Percentiles rank a stretch among this genome's conserved stretches.
Evolutionary conservation across 176 grass and related monocot species (phyloP).

Genomic region (Tillandsia fasciculata): DNA sequence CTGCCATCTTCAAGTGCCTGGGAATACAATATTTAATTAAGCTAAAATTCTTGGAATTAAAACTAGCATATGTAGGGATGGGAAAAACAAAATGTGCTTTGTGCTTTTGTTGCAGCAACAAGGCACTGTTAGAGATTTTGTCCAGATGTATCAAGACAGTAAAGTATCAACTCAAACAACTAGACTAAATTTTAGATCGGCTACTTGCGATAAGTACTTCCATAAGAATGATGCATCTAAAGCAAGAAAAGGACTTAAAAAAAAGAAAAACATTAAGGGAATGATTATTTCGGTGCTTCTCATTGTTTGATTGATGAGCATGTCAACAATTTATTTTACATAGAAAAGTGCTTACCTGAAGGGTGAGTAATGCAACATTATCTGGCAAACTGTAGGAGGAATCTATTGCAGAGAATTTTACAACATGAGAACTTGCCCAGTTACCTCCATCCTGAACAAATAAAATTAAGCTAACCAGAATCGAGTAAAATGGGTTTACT

Average conservation of each 20-base stretch:
- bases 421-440: constrained; percentile 64
- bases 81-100: no score
- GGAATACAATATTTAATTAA: constrained; percentile 1
- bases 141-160: no score
- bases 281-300: no score
- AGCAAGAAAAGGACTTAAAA: no score
- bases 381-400: constrained; percentile 81
- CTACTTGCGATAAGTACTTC: no score
- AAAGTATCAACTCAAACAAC: no score
- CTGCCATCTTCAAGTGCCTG: constrained; percentile 81
- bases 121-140: no score
- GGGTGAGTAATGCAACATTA: constrained; percentile 87
- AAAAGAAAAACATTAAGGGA: no score
- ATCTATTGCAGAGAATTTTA: constrained; percentile 75
- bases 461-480: constrained; percentile 22
- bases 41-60: background rate
- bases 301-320: no score
- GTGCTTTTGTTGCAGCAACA: no score
- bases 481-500: background rate
- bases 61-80: background rate
- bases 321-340: background rate
- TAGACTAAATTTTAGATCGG: no score
- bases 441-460: constrained; percentile 56
- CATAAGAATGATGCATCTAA: no score
- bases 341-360: constrained; percentile 43